Conservation (phyloP, 2,329 filamentous ascomycete genomes). For the Penicillium sp. region DNA sequence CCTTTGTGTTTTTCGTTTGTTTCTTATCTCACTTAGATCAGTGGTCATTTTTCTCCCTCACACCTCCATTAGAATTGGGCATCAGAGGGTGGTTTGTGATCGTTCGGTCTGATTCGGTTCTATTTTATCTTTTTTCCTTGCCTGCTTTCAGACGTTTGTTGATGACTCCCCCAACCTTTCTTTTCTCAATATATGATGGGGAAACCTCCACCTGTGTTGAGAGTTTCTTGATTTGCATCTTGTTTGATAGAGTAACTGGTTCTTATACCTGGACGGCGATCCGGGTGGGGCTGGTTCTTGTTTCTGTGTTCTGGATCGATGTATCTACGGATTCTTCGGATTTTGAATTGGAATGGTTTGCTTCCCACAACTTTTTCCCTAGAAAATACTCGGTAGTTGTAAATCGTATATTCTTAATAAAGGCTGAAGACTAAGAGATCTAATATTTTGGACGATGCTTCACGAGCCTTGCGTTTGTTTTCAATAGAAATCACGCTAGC, state of each 20-base stretch:
- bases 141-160: slow-evolving; percentile 12
- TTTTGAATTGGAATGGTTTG: slow-evolving; percentile 2
- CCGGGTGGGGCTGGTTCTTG: slow-evolving; percentile 2
- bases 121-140: slow-evolving; percentile 17
- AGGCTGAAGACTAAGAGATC: not conserved
- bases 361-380: not conserved
- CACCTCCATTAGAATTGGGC: slow-evolving; percentile 8
- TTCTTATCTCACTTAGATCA: slow-evolving; percentile 6
- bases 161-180: slow-evolving; percentile 14
- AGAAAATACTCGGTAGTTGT: not conserved
- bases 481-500: slow-evolving; percentile 8
- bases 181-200: slow-evolving; percentile 3
- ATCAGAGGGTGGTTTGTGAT: slow-evolving; percentile 4
- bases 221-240: slow-evolving; percentile 10
- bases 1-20: slow-evolving; percentile 4
- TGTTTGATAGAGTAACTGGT: slow-evolving; percentile 15
- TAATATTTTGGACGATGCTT: not conserved
- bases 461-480: slow-evolving; percentile 23
- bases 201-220: slow-evolving; percentile 4
- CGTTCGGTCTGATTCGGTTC: slow-evolving; percentile 12
- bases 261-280: not conserved
- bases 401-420: not conserved
- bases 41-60: slow-evolving; percentile 5
- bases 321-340: slow-evolving; percentile 12
- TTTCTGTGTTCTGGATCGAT: slow-evolving; percentile 8